Evolutionary conservation across 1,284 basidiomycete species (phyloP).

Genomic region (Lignosus rhinocerotis): DNA sequence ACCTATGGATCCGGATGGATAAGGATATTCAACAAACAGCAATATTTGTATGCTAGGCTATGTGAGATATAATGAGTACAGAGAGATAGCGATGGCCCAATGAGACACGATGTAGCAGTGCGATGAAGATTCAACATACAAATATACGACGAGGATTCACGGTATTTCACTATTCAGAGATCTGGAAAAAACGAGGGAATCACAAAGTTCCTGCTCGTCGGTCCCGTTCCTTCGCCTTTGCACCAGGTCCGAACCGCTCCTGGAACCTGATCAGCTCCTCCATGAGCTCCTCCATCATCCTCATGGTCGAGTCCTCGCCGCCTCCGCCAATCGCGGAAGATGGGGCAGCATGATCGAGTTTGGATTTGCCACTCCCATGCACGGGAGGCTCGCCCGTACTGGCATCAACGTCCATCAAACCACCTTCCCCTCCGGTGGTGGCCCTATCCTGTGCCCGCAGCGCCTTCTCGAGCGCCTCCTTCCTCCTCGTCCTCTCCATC

Average conservation of each 20-base stretch:
- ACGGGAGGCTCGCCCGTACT: slow-evolving; percentile 14
- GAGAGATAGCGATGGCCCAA: slow-evolving; percentile 15
- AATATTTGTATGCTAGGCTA: slow-evolving; percentile 23
- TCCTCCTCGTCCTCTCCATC: slow-evolving; percentile 68
- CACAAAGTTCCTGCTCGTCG: slow-evolving; percentile 42
- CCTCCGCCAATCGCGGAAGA: not conserved
- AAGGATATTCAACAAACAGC: slow-evolving; percentile 8
- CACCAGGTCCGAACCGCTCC: slow-evolving; percentile 73
- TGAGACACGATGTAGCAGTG: slow-evolving; percentile 20
- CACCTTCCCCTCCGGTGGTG: slow-evolving; percentile 10
- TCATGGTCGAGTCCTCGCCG: slow-evolving; percentile 50
- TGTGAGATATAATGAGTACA: slow-evolving; percentile 25
- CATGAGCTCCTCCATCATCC: slow-evolving; percentile 87
- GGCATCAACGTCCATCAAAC: slow-evolving; percentile 13
- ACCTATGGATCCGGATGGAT: not conserved
- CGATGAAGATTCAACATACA: slow-evolving; percentile 16
- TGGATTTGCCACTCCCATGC: slow-evolving; percentile 23
- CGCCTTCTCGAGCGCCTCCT: slow-evolving; percentile 61
- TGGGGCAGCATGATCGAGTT: slow-evolving; percentile 3
- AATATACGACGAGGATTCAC: not conserved
- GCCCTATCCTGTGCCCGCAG: slow-evolving; percentile 35
- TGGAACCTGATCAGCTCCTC: slow-evolving; percentile 86
- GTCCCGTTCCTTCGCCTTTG: slow-evolving; percentile 59
- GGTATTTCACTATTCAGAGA: not conserved
- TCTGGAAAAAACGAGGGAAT: slow-evolving; percentile 19